phyloP scores from a whole-genome alignment of 257 asterid species.

The Avicennia marina region DNA sequence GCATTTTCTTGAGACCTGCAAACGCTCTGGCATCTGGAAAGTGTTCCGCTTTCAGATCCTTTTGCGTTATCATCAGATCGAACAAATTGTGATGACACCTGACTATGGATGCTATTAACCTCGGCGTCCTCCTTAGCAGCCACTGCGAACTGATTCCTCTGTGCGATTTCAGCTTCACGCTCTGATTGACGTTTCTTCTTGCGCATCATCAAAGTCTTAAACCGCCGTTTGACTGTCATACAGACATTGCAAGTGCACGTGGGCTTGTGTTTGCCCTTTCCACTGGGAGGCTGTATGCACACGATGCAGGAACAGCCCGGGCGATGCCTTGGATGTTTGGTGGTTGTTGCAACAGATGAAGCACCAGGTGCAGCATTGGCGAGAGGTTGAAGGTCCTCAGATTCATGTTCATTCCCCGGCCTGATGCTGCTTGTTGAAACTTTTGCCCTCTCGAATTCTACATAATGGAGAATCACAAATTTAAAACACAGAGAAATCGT shows the following conservation, averaged over 20 bases:
- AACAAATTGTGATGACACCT: slow-evolving; percentile 22
- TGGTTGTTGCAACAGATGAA: slow-evolving; percentile 66
- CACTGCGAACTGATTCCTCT: slow-evolving; percentile 42
- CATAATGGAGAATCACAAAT: slow-evolving; percentile 3
- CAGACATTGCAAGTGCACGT: slow-evolving; percentile 92
- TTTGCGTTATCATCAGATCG: slow-evolving; percentile 24
- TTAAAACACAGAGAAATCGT: no score
- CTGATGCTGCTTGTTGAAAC: slow-evolving; percentile 36
- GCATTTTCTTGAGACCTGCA: slow-evolving; percentile 37
- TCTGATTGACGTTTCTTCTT: slow-evolving; percentile 93
- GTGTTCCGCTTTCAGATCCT: slow-evolving; percentile 35
- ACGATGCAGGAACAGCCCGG: slow-evolving; percentile 99
- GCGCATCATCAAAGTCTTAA: slow-evolving; percentile 96
- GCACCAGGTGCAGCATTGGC: slow-evolving; percentile 35
- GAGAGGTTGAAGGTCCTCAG: slow-evolving; percentile 36
- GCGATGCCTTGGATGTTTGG: slow-evolving; percentile 91
- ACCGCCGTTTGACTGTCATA: slow-evolving; percentile 93
- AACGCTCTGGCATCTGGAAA: slow-evolving; percentile 29
- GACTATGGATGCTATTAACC: slow-evolving; percentile 44
- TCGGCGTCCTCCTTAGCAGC: slow-evolving; percentile 66
- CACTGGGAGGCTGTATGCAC: slow-evolving; percentile 99
- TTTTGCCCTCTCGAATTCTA: slow-evolving; percentile 59
- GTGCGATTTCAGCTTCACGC: slow-evolving; percentile 83
- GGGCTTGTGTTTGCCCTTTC: slow-evolving; percentile 97
- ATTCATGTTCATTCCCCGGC: slow-evolving; percentile 35